Evolutionary conservation across 2,329 filamentous ascomycete genomes (phyloP).

Genomic region (Pseudogymnoascus sp.): DNA sequence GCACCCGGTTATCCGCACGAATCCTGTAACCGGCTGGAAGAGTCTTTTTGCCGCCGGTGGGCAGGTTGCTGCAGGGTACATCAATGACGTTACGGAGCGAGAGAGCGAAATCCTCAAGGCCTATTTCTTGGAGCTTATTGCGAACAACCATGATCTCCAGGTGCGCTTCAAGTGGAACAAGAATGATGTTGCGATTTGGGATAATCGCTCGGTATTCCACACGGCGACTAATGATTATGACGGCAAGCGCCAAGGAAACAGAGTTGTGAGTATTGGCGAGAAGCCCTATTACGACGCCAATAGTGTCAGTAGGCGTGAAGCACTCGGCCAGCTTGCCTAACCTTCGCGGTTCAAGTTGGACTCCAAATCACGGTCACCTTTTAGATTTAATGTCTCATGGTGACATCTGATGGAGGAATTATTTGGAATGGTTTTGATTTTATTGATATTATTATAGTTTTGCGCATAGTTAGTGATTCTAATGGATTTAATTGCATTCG

Average conservation of each 20-base stretch:
- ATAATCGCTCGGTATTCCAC: constrained; percentile 47
- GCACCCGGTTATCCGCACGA: constrained; percentile 51
- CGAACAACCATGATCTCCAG: constrained; percentile 50
- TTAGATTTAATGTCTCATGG: background rate
- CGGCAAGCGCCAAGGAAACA: constrained; percentile 37
- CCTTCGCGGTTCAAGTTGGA: constrained; percentile 16
- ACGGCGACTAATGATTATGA: constrained; percentile 56
- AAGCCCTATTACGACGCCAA: constrained; percentile 40
- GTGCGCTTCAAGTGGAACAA: constrained; percentile 47
- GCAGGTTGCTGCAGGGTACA: constrained; percentile 42
- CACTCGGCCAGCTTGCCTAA: constrained; percentile 22
- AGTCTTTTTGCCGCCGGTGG: constrained; percentile 32
- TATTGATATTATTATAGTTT: background rate
- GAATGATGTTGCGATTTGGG: constrained; percentile 57
- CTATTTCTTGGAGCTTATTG: constrained; percentile 31
- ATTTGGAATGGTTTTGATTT: background rate
- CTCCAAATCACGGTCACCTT: background rate
- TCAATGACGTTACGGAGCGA: constrained; percentile 46
- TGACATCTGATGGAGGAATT: background rate
- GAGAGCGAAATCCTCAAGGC: constrained; percentile 39
- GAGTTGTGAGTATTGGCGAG: constrained; percentile 42
- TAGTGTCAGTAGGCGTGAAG: constrained; percentile 36
- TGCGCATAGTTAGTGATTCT: background rate
- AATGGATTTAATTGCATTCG: background rate
- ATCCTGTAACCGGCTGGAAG: constrained; percentile 39